Base-by-base conservation (phyloP, 805 yeast species). In the Nakazawaea laoshanensis region DNA sequence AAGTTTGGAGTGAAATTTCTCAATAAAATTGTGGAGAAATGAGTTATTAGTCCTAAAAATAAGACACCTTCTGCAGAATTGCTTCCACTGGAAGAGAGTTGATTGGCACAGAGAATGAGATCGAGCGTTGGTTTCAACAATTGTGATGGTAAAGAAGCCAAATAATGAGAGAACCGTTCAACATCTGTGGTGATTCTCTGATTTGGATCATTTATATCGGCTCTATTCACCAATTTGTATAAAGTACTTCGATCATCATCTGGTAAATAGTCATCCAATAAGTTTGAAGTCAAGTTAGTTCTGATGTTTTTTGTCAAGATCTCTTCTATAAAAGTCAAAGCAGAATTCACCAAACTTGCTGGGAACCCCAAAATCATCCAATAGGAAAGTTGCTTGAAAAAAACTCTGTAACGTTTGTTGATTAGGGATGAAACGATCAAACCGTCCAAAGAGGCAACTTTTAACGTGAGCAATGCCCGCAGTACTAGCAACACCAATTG, bases 301-400 rank as follows among this genome's bases (percentile, higher is more conserved):
- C 94, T 69, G 42, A 85, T 69, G 21, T 67, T 50, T 37, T 71
- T 65, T 1, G 84, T 62, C 37, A 81, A 61, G 32, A 72, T 61
- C 38, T 65, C 68, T 27, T 76, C 77, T 3, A 77, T 66, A 59
- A 73, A 79, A 11, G 65, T 61, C 33, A 87, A 65, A 34, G 82
- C 53, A 0, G 94, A 73, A 46, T 87, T 85, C 7, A 83, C 77
- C 19, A 83, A 48, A 3, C 95, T 71, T 2, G 95, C 92, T 0
- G 97, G 97, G 7, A 86, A 52, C 8, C 96, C 95, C 10, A 88
- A 63, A 11, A 74, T 45, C 78, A 88, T 72, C 96, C 96, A 88
- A 46, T 72, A 64, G 2, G 70, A 61, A 35, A 87, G 54, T 19
- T 80, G 67, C 39, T 68, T 67, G 36, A 77, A 59, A 47, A 88